Conservation (phyloP, 306 rosid species). For the Gastrolobium bilobum region DNA sequence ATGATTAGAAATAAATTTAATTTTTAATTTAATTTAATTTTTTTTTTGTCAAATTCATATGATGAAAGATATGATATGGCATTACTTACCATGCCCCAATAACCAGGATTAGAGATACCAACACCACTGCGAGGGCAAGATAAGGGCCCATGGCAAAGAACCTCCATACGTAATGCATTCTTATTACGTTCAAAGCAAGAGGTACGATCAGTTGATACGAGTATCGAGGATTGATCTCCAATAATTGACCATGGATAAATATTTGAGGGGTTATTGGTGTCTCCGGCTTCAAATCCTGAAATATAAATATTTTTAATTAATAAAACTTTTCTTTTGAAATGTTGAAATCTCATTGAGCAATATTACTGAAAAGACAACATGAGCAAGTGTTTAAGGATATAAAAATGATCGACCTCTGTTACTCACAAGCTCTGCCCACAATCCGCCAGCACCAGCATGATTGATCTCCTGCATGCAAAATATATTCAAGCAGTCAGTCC, state of each 20-base stretch:
- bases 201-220: slow-evolving; percentile 69
- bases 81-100: slow-evolving; percentile 78
- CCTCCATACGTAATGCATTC: slow-evolving; percentile 68
- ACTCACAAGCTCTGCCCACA: slow-evolving; percentile 83
- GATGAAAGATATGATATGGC: too few relatives aligned
- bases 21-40: too few relatives aligned
- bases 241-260: slow-evolving; percentile 75
- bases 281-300: slow-evolving; percentile 89
- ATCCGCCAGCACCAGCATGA: slow-evolving; percentile 89
- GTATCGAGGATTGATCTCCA: slow-evolving; percentile 63
- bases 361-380: too few relatives aligned
- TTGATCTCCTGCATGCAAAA: slow-evolving; percentile 70
- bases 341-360: too few relatives aligned
- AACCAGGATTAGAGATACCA: slow-evolving; percentile 86
- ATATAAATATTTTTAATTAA: background rate
- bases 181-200: slow-evolving; percentile 77
- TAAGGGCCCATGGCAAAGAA: slow-evolving; percentile 62
- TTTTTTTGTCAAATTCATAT: too few relatives aligned
- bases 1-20: background rate
- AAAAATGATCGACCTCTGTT: slow-evolving; percentile 63
- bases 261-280: slow-evolving; percentile 68
- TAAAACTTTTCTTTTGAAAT: too few relatives aligned
- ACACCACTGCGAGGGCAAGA: slow-evolving; percentile 73
- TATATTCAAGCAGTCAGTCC: too few relatives aligned
- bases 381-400: background rate